phyloP scores from a whole-genome alignment of 2,329 filamentous ascomycete species.

The Neofusicoccum umdonicola region DNA sequence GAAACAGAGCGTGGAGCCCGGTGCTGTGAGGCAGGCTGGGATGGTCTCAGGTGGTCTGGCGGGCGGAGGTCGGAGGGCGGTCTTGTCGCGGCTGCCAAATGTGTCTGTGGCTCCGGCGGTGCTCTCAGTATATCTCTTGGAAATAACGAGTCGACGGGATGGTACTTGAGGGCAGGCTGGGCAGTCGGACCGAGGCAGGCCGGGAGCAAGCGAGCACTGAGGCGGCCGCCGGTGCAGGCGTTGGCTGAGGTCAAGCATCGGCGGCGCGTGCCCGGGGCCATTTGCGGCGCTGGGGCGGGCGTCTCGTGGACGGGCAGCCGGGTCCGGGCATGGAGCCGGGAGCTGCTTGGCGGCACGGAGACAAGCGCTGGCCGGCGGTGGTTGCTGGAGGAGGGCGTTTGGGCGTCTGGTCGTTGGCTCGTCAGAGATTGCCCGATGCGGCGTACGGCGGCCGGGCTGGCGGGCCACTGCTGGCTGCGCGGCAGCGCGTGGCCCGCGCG shows the following conservation, averaged over 20 bases:
- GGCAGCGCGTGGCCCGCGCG: too few relatives aligned
- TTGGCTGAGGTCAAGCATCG: neutral
- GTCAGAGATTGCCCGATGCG: conserved; percentile 16
- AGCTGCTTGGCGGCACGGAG: too few relatives aligned
- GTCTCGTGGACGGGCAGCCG: neutral
- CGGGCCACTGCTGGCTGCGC: neutral
- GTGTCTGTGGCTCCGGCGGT: neutral
- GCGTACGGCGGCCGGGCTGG: conserved; percentile 4
- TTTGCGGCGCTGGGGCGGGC: neutral
- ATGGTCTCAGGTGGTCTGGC: neutral
- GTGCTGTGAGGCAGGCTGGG: neutral
- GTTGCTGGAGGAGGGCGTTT: neutral
- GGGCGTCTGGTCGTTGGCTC: neutral
- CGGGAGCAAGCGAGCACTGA: neutral
- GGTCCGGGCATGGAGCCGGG: neutral
- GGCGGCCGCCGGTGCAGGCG: neutral
- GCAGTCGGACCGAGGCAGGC: conserved; percentile 13
- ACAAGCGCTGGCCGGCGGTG: neutral
- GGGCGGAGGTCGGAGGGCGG: neutral
- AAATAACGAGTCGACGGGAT: neutral
- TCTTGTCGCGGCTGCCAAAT: neutral
- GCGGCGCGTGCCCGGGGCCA: neutral
- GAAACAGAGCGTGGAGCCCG: neutral
- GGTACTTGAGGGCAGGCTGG: too few relatives aligned
- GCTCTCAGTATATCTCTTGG: neutral